Conservation (phyloP, 352 stramenopile genomes). For the Pythium myriotylum region DNA sequence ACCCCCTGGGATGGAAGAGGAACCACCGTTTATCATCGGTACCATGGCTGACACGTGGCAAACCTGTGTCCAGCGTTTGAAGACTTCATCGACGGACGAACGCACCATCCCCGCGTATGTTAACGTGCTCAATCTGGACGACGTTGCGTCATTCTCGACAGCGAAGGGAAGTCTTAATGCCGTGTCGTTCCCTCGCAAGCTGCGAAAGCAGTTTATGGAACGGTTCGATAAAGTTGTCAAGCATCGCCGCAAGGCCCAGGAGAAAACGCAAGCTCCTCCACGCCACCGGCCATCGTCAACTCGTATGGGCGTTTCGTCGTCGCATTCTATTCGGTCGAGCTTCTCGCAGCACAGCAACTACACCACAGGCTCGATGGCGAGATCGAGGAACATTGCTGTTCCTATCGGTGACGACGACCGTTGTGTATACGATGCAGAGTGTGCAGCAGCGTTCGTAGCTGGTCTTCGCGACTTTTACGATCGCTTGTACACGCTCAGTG, state of each 20-base stretch:
- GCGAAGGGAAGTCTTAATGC: slow-evolving; percentile 65
- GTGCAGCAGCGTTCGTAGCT: slow-evolving; percentile 49
- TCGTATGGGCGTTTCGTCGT: slow-evolving; percentile 2
- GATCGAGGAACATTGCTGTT: slow-evolving; percentile 1
- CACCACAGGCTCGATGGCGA: neutral
- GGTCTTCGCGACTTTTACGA: slow-evolving; percentile 74
- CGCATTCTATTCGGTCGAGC: slow-evolving; percentile 19
- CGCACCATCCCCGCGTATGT: slow-evolving; percentile 57
- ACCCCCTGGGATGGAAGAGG: slow-evolving; percentile 26
- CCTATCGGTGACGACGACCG: slow-evolving; percentile 46
- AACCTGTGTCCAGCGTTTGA: slow-evolving; percentile 50
- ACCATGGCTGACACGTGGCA: slow-evolving; percentile 74
- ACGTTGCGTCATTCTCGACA: slow-evolving; percentile 45
- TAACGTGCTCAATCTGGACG: slow-evolving; percentile 72
- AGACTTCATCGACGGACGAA: slow-evolving; percentile 50
- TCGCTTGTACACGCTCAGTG: slow-evolving; percentile 52
- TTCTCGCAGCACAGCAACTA: slow-evolving; percentile 16
- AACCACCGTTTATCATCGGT: slow-evolving; percentile 70
- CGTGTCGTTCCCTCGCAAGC: slow-evolving; percentile 69
- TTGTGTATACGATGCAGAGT: slow-evolving; percentile 62
- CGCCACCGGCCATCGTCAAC: slow-evolving; percentile 12
- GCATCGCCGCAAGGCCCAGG: slow-evolving; percentile 59
- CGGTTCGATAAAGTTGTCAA: slow-evolving; percentile 71
- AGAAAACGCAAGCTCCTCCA: slow-evolving; percentile 27
- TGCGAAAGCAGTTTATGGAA: slow-evolving; percentile 75